Conservation (phyloP, 2,329 filamentous ascomycete species). For the Fusarium equiseti region DNA sequence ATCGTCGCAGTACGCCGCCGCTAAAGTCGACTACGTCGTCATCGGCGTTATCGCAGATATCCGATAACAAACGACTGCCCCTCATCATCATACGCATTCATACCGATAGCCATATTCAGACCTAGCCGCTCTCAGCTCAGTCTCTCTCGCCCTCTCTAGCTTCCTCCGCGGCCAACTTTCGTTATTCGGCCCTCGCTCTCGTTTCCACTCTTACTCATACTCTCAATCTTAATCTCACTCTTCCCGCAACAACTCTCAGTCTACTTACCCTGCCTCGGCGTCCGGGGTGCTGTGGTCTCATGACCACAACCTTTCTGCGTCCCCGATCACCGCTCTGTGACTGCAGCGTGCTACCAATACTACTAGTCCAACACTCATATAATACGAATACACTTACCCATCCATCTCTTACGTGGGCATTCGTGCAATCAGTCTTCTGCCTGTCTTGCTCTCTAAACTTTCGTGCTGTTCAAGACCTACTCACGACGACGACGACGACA, state of each 20-base stretch:
- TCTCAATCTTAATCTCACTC: constrained; percentile 9
- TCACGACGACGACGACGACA: neutral
- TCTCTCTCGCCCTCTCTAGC: constrained; percentile 6
- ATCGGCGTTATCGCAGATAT: constrained; percentile 47
- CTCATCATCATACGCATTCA: constrained; percentile 39
- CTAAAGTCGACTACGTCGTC: constrained; percentile 45
- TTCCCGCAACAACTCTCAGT: constrained; percentile 4
- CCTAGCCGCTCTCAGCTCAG: constrained; percentile 13
- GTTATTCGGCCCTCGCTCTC: constrained; percentile 5
- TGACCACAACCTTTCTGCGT: constrained; percentile 43
- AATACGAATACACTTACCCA: constrained; percentile 43
- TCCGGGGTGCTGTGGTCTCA: constrained; percentile 39
- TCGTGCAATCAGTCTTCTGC: constrained; percentile 26
- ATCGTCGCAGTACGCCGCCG: constrained; percentile 37
- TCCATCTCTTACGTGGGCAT: constrained; percentile 30
- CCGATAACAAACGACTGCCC: constrained; percentile 47
- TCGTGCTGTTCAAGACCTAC: constrained; percentile 22
- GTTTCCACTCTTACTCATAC: neutral
- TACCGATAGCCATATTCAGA: constrained; percentile 11
- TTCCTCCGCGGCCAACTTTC: constrained; percentile 18
- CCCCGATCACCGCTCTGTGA: constrained; percentile 45
- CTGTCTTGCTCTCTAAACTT: constrained; percentile 15
- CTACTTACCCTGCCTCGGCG: constrained; percentile 25
- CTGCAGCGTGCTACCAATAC: constrained; percentile 48
- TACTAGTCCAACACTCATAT: constrained; percentile 47